A percentile compares a stretch with the other conserved stretches of the same genome.
Conservation (phyloP, 2,329 filamentous ascomycete species). For the Aspergillus sp. region DNA sequence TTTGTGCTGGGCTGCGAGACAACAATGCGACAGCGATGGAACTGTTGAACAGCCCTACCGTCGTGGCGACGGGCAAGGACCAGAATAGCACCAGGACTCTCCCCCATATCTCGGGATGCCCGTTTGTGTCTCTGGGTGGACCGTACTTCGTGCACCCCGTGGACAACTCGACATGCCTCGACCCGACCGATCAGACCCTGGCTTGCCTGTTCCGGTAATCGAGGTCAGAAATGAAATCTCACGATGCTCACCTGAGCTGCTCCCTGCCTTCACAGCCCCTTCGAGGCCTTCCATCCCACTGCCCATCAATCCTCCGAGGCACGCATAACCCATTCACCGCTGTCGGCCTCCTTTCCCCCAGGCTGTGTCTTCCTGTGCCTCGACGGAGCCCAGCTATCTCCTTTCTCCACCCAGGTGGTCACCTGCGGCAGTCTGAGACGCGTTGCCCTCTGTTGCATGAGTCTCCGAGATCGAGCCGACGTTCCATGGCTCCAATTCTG, state of each 20-base stretch:
- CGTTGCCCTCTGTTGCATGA: not conserved
- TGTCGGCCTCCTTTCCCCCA: not conserved
- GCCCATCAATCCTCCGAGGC: not conserved
- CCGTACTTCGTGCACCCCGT: not conserved
- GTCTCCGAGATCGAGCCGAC: constrained; percentile 5
- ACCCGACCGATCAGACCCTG: constrained; percentile 5
- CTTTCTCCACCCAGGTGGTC: not conserved
- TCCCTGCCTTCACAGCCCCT: not conserved
- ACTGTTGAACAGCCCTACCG: too few relatives aligned
- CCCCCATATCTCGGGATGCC: constrained; percentile 1
- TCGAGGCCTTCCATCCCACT: not conserved
- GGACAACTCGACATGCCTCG: not conserved
- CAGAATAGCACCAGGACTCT: not conserved
- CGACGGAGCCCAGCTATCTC: not conserved
- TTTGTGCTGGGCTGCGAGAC: too few relatives aligned
- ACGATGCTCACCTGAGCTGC: constrained; percentile 8
- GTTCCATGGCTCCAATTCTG: constrained; percentile 26
- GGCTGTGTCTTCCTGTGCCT: not conserved
- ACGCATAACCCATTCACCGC: not conserved
- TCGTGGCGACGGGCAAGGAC: too few relatives aligned
- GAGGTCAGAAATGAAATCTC: not conserved
- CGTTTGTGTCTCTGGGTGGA: not conserved
- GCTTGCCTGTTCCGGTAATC: constrained; percentile 2
- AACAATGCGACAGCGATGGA: too few relatives aligned
- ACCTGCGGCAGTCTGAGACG: not conserved